phyloP scores from a whole-genome alignment of 169 alveolate species.

The Babesia sp. region DNA sequence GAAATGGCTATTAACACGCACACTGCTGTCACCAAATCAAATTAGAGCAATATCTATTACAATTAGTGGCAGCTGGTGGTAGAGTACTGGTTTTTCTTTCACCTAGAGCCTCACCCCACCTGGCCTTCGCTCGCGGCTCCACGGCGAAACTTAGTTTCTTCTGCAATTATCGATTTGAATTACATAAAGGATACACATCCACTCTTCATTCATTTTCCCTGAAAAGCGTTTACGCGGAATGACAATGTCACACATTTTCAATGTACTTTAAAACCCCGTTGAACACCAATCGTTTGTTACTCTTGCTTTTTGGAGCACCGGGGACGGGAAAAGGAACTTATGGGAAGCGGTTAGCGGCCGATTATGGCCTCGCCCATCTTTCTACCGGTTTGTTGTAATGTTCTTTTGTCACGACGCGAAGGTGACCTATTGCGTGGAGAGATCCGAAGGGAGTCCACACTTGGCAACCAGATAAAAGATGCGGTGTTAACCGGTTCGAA shows the following conservation, averaged over 20 bases:
- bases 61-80: background rate
- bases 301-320: constrained; percentile 54
- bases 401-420: background rate
- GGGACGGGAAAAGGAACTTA: constrained; percentile 60
- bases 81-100: background rate
- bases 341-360: constrained; percentile 44
- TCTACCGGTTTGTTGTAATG: constrained; percentile 21
- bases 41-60: background rate
- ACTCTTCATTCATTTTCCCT: background rate
- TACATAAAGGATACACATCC: background rate
- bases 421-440: constrained; percentile 43
- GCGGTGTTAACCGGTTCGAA: constrained; percentile 13
- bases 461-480: constrained; percentile 4
- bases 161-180: background rate
- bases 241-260: background rate
- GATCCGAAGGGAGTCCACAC: background rate
- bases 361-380: constrained; percentile 14
- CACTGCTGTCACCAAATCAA: background rate
- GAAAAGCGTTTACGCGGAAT: background rate
- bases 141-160: background rate
- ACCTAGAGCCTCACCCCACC: constrained; percentile 1
- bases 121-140: background rate
- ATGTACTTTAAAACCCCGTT: background rate
- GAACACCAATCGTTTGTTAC: constrained; percentile 4
- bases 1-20: background rate